These are phyloP conservation scores for Tuber microsphaerosporum DNA, from an alignment of 495 filamentous ascomycete genomes.

Conservation along the genomic window DNA sequence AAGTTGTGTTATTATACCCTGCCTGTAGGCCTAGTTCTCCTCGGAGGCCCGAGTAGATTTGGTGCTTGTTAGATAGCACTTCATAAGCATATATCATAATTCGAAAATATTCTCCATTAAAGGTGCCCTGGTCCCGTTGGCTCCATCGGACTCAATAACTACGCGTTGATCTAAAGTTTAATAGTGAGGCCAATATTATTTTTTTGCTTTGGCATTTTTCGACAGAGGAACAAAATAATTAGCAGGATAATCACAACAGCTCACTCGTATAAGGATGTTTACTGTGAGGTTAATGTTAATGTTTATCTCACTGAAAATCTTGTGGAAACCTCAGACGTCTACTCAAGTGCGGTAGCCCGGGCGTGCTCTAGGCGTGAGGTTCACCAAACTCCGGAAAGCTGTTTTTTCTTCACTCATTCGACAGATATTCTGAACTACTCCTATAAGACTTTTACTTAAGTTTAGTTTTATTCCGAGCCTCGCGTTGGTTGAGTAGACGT, in stretches of 20 bases:
- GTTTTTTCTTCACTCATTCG: not conserved
- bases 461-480: too few relatives aligned
- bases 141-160: not conserved
- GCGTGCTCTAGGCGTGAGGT: not conserved
- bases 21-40: not conserved
- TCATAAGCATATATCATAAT: not conserved
- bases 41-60: not conserved
- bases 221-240: not conserved
- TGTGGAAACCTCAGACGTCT: not conserved
- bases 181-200: not conserved
- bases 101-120: not conserved
- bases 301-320: not conserved
- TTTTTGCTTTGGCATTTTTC: not conserved
- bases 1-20: not conserved
- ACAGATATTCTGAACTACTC: not conserved
- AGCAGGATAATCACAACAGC: not conserved
- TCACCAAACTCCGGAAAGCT: not conserved
- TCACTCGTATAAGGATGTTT: not conserved
- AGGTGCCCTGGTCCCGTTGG: not conserved
- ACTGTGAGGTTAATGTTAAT: not conserved
- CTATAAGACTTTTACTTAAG: not conserved
- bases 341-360: not conserved
- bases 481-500: too few relatives aligned
- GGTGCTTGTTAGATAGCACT: not conserved
- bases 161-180: not conserved